phyloP scores from a whole-genome alignment of 1,139 yeast species.

The Suhomyces kunorum region DNA sequence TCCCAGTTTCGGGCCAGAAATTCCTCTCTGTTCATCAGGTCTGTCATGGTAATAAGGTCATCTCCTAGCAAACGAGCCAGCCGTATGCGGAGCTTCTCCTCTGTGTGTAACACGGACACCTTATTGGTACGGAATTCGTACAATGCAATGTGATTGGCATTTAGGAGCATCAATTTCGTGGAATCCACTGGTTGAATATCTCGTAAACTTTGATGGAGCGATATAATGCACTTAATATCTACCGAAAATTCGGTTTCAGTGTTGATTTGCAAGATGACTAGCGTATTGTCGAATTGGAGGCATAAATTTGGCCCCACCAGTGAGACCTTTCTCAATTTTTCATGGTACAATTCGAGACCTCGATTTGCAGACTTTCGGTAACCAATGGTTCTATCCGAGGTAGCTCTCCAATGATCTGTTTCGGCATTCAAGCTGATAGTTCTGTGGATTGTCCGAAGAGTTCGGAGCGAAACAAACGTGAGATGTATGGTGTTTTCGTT shows the following conservation, averaged over 20 bases:
- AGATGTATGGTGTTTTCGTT: slow-evolving; percentile 16
- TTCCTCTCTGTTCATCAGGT: slow-evolving; percentile 9
- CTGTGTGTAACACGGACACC: slow-evolving; percentile 13
- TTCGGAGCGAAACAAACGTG: slow-evolving; percentile 21
- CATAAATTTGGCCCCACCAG: not conserved
- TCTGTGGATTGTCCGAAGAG: slow-evolving; percentile 20
- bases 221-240: not conserved
- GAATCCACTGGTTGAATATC: slow-evolving; percentile 1
- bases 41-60: slow-evolving; percentile 5
- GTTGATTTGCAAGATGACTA: slow-evolving; percentile 1
- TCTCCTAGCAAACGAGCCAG: slow-evolving; percentile 10
- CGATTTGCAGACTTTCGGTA: slow-evolving; percentile 4
- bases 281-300: slow-evolving; percentile 1
- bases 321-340: slow-evolving; percentile 1
- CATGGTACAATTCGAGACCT: not conserved
- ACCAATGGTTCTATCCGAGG: not conserved
- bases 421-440: not conserved
- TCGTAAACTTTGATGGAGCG: slow-evolving; percentile 1
- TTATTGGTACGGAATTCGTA: slow-evolving; percentile 12
- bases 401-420: slow-evolving; percentile 5
- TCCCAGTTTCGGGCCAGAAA: slow-evolving; percentile 15
- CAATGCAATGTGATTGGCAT: slow-evolving; percentile 17
- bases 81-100: slow-evolving; percentile 7
- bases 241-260: not conserved
- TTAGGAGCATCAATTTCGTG: slow-evolving; percentile 1